Percentiles rank a stretch among this genome's conserved stretches.
phyloP scores from a whole-genome alignment of 805 yeast genomes.

The Barnettozyma vustinii region DNA sequence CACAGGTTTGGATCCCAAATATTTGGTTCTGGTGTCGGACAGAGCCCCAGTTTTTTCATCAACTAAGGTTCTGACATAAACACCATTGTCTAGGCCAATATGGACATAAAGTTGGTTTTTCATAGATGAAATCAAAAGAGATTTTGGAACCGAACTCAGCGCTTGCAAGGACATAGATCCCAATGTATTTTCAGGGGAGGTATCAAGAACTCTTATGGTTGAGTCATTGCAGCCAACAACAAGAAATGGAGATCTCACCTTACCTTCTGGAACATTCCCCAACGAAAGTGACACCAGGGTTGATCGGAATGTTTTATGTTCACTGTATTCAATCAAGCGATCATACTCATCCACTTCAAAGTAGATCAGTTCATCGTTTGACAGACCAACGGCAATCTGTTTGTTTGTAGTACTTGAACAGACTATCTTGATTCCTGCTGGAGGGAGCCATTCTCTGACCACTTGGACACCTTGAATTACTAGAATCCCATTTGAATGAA shows the following conservation, averaged over 20 bases:
- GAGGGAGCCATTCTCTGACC: constrained; percentile 67
- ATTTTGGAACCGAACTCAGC: constrained; percentile 45
- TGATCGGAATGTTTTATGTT: constrained; percentile 47
- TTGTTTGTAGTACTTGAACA: constrained; percentile 56
- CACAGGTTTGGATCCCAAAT: constrained; percentile 67
- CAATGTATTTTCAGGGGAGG: constrained; percentile 53
- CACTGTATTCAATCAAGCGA: constrained; percentile 65
- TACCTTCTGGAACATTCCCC: constrained; percentile 45
- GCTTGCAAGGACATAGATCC: constrained; percentile 62
- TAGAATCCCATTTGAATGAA: constrained; percentile 64
- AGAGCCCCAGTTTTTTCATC: constrained; percentile 57
- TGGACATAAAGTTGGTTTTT: constrained; percentile 41
- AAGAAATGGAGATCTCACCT: constrained; percentile 48
- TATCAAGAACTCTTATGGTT: constrained; percentile 61
- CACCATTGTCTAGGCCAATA: constrained; percentile 81
- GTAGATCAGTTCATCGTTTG: constrained; percentile 71
- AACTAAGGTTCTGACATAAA: constrained; percentile 59
- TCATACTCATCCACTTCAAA: constrained; percentile 68
- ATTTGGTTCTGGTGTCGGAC: constrained; percentile 60
- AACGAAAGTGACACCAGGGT: constrained; percentile 41
- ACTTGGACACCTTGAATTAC: constrained; percentile 38
- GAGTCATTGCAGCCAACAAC: constrained; percentile 69
- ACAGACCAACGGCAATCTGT: constrained; percentile 67
- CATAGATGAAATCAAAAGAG: constrained; percentile 27
- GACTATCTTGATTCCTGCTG: constrained; percentile 62